Conservation (phyloP, 306 rosid genomes). For the Cucurbita maxima region DNA sequence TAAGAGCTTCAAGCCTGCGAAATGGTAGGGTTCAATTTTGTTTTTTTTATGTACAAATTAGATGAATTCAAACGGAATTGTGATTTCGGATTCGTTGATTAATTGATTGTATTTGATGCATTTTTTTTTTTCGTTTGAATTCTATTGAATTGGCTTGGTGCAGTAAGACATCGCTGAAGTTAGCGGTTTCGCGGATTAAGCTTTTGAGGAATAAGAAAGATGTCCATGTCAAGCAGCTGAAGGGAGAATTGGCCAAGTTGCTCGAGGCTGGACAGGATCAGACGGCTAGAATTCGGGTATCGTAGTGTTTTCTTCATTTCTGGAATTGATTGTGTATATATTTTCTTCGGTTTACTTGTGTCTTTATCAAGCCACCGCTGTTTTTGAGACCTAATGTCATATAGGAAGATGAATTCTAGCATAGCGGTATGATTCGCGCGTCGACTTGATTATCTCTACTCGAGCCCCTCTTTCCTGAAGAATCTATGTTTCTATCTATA, state of each 20-base stretch:
- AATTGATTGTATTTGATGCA: not conserved
- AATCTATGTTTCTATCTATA: not conserved
- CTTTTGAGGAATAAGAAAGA: constrained; percentile 79
- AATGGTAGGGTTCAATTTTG: constrained; percentile 37
- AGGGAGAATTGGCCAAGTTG: constrained; percentile 70
- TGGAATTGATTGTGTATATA: not conserved
- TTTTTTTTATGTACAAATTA: not conserved
- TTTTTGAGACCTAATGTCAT: not conserved
- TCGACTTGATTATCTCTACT: not conserved
- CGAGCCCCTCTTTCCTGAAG: not conserved
- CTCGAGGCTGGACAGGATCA: constrained; percentile 68
- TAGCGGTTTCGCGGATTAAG: constrained; percentile 68
- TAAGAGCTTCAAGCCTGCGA: constrained; percentile 40
- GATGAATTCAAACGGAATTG: not conserved
- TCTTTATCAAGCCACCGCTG: not conserved
- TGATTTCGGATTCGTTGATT: not conserved
- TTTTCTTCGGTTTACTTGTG: not conserved
- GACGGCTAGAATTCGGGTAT: constrained; percentile 43
- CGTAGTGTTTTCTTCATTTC: not conserved
- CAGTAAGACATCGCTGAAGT: constrained; percentile 86
- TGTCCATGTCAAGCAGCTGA: constrained; percentile 48
- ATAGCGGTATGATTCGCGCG: not conserved
- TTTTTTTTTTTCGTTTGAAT: not conserved
- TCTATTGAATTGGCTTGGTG: constrained; percentile 13
- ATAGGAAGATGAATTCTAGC: not conserved